Evolutionary conservation across 1,139 yeast species (phyloP).

Genomic region (Candida pseudoviswanathii): DNA sequence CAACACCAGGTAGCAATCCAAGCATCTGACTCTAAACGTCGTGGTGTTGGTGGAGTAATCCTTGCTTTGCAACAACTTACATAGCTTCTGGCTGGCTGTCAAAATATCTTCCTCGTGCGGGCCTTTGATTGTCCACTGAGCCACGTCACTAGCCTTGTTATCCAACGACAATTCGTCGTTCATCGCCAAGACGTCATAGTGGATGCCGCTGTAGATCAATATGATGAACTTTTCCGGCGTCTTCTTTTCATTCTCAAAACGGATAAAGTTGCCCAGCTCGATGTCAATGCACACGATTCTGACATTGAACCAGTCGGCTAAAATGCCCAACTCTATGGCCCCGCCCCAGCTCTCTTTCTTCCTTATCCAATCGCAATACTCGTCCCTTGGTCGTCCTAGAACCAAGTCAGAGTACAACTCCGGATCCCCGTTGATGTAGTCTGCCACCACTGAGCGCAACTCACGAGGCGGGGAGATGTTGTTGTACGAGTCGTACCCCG

Average conservation of each 20-base stretch:
- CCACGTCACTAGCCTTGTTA: conserved; percentile 33
- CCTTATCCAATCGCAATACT: conserved; percentile 65
- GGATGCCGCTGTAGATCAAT: conserved; percentile 71
- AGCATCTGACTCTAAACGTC: conserved; percentile 59
- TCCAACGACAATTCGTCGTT: conserved; percentile 29
- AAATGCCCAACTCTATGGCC: conserved; percentile 73
- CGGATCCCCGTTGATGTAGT: conserved; percentile 46
- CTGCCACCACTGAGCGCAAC: conserved; percentile 50
- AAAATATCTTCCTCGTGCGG: conserved; percentile 24
- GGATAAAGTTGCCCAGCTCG: conserved; percentile 61
- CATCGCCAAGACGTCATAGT: conserved; percentile 66
- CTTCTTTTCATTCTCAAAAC: conserved; percentile 48
- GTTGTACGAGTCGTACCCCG: conserved; percentile 25
- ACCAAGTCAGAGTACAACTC: conserved; percentile 56
- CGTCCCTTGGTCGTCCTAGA: conserved; percentile 52
- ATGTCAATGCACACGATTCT: conserved; percentile 68
- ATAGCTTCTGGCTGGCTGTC: conserved; percentile 27
- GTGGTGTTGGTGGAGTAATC: conserved; percentile 73
- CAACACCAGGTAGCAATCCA: conserved; percentile 53
- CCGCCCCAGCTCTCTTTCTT: conserved; percentile 81
- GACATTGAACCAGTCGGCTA: conserved; percentile 55
- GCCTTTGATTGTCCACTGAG: conserved; percentile 38
- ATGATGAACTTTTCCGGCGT: conserved; percentile 44
- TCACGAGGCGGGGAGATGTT: conserved; percentile 34
- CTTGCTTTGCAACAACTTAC: conserved; percentile 46